Evolutionary conservation across 106 monocot species (phyloP), one percentile per base, ranked within the genome.

Genomic region (Posidonia australis): DNA sequence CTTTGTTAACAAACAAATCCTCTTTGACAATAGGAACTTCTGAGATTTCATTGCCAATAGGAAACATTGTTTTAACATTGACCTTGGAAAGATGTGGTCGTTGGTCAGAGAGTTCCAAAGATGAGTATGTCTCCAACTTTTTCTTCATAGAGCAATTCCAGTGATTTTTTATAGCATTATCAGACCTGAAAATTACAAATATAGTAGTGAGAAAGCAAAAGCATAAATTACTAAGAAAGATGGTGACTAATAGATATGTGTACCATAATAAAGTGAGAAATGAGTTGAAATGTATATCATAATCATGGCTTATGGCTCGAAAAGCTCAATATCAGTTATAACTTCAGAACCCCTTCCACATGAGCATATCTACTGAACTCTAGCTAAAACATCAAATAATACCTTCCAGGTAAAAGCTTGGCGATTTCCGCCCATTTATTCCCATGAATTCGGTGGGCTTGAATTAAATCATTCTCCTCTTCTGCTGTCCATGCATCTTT

Each of bases 131-230:
- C 42, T 60, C 51, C 53, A 67, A 28, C 44, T 65, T 74, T 53
- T 75, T 75, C 54, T 56, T 67, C 46, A 81, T 48, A 52, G 64
- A 64, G 54, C 76, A 67, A 49, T 76, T 76, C 80, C 80, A 81
- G 26, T 76, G 76, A 30, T 81, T 76, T 44, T 81, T 81, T 58
- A 81, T 76, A 0, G 72, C 58, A 51, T 76, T 65, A 13, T 76
- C 76, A 13, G 80, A 51, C 58, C 80, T 81, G 28, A 58, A 28
- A 58, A 49, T 16, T 49, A 49, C 13, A 49, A 49, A n/a, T 16
- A 49, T 17, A 49, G 5, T 17, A 4, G 13, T 25, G 14, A 26
- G 26, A 27, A 26, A 29, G n/a, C 57, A 25, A 57, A 52, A 22
- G 22, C n/a, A n/a, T n/a, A 10, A 20, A 52, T 11, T 9, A 19